Percentiles rank a stretch among this genome's conserved stretches.
Evolutionary conservation across 2,329 filamentous ascomycete genomes (phyloP).

Genomic region (Ceratocystis alfenasii): DNA sequence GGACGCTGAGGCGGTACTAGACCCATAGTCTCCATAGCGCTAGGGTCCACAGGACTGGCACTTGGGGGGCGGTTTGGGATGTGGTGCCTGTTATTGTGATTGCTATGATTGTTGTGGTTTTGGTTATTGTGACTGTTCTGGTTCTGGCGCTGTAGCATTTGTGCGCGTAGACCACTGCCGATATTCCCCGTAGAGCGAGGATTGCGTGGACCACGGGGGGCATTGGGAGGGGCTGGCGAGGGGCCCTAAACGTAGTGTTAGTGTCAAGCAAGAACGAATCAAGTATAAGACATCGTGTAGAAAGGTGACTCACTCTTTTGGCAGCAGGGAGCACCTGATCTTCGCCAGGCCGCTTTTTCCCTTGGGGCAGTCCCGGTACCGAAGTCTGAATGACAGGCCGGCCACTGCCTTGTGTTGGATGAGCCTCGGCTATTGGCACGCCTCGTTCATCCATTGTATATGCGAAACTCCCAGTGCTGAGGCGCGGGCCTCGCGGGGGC

Average conservation of each 20-base stretch:
- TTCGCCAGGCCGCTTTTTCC: constrained; percentile 36
- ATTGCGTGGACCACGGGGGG: constrained; percentile 8
- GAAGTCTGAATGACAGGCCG: constrained; percentile 35
- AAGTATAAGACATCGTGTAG: neutral
- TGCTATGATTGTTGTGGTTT: neutral
- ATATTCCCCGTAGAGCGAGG: neutral
- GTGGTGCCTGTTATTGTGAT: neutral
- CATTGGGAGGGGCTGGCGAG: constrained; percentile 3
- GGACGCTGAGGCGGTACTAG: constrained; percentile 37
- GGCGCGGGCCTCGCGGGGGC: constrained; percentile 4
- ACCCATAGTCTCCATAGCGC: constrained; percentile 42
- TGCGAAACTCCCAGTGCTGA: neutral
- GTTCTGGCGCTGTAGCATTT: constrained; percentile 27
- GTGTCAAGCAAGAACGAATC: neutral
- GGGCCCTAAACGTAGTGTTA: neutral
- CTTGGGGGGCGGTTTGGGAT: neutral
- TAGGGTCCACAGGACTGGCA: constrained; percentile 33
- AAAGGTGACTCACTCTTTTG: constrained; percentile 33
- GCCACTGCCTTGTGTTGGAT: constrained; percentile 26
- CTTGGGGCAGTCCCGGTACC: constrained; percentile 24
- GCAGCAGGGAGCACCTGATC: constrained; percentile 28
- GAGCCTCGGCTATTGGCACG: constrained; percentile 16
- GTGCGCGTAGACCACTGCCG: constrained; percentile 23
- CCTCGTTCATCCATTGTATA: constrained; percentile 22
- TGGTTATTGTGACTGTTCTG: neutral